These are phyloP conservation scores for Persicaria tinctoria DNA, from an alignment of 148 eudicot genomes.

Conservation along the genomic window DNA sequence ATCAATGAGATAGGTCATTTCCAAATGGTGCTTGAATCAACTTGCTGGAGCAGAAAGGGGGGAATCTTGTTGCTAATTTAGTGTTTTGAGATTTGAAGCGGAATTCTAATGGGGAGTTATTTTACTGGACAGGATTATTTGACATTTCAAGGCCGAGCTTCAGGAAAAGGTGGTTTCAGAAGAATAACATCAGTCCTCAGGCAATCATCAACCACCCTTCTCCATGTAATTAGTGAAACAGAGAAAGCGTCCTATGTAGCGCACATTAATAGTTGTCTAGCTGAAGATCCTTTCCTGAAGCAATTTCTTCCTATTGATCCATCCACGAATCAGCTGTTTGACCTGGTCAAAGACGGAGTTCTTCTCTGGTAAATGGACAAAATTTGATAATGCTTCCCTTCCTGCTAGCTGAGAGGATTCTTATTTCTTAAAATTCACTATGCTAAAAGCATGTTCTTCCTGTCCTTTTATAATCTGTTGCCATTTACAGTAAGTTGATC, in stretches of 20 bases:
- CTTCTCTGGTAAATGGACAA: slow-evolving; percentile 58
- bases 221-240: slow-evolving; percentile 75
- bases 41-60: too few species aligned
- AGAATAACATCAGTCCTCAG: slow-evolving; percentile 66
- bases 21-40: not conserved
- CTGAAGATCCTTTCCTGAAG: slow-evolving; percentile 63
- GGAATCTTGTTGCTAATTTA: not conserved
- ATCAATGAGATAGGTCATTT: not conserved
- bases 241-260: slow-evolving; percentile 76
- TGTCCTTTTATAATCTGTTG: not conserved
- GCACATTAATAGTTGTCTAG: slow-evolving; percentile 65
- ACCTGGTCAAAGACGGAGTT: slow-evolving; percentile 79
- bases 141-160: slow-evolving; percentile 52
- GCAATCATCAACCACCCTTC: slow-evolving; percentile 72
- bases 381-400: not conserved
- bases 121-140: slow-evolving; percentile 42
- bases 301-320: slow-evolving; percentile 78
- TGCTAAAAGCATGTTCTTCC: too few species aligned
- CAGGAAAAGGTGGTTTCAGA: slow-evolving; percentile 50
- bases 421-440: not conserved
- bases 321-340: slow-evolving; percentile 53
- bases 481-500: slow-evolving; percentile 61
- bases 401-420: not conserved
- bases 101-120: not conserved
- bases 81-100: not conserved